Evolutionary conservation across 2,329 filamentous ascomycete genomes (phyloP).

Genomic region (Orbilia ellipsospora): DNA sequence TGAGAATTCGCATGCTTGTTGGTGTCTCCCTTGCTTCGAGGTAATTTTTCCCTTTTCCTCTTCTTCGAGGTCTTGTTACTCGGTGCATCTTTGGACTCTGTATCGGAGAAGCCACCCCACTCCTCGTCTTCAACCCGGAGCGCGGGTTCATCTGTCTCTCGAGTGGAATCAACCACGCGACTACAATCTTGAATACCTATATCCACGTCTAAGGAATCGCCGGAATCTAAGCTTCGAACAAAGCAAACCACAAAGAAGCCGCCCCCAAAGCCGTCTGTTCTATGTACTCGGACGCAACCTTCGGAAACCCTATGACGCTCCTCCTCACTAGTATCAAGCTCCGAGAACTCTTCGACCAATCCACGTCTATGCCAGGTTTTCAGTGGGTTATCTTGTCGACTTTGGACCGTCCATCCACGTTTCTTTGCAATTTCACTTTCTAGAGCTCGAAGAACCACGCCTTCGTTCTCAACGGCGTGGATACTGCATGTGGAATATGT

Average conservation of each 20-base stretch:
- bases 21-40: neutral
- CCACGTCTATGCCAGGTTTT: conserved; percentile 78
- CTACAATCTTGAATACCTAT: neutral
- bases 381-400: conserved; percentile 79
- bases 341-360: conserved; percentile 23
- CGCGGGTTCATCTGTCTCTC: neutral
- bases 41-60: neutral
- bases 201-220: conserved; percentile 1
- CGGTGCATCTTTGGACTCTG: neutral
- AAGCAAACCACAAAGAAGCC: conserved; percentile 54
- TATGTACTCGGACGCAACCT: conserved; percentile 43
- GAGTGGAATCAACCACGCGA: neutral
- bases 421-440: conserved; percentile 73
- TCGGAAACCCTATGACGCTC: conserved; percentile 32
- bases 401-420: conserved; percentile 81
- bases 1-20: conserved; percentile 15
- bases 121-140: conserved; percentile 14
- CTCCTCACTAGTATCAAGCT: conserved; percentile 11
- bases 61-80: conserved; percentile 4
- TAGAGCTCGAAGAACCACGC: conserved; percentile 79
- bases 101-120: conserved; percentile 39
- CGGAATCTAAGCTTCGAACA: conserved; percentile 13
- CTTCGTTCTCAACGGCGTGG: conserved; percentile 87
- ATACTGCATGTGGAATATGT: conserved; percentile 96
- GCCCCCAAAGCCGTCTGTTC: conserved; percentile 43